Evolutionary conservation across 129 eudicot genomes (phyloP).

Genomic region (Flaveria ramosissima): DNA sequence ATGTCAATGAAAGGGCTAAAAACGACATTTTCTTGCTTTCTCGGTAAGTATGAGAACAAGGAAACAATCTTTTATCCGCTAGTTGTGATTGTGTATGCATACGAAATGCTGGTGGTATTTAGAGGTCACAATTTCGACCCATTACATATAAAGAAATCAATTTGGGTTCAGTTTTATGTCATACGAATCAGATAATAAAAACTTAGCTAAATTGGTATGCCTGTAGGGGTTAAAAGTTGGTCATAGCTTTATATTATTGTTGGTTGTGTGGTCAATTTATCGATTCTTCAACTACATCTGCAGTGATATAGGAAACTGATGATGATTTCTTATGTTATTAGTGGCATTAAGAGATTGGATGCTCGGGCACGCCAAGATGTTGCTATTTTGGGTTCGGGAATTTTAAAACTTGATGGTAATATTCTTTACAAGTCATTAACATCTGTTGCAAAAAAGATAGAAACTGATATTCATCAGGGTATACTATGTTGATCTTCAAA

Average conservation of each 20-base stretch:
- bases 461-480: conserved; percentile 14
- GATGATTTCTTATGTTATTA: conserved; percentile 34
- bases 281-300: background rate
- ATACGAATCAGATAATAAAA: background rate
- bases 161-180: background rate
- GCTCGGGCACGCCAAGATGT: conserved; percentile 98
- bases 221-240: background rate
- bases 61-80: conserved; percentile 17
- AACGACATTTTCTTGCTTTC: conserved; percentile 84
- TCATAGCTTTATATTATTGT: background rate
- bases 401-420: conserved; percentile 94
- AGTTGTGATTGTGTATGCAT: background rate
- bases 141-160: background rate
- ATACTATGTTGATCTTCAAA: conserved; percentile 10
- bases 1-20: conserved; percentile 85
- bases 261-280: background rate
- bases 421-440: conserved; percentile 12
- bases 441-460: conserved; percentile 12
- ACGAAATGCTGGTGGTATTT: conserved; percentile 1
- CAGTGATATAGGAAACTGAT: conserved; percentile 19
- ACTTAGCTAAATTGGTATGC: background rate
- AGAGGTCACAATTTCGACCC: background rate
- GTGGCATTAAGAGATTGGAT: conserved; percentile 86
- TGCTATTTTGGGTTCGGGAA: conserved; percentile 78
- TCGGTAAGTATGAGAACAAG: conserved; percentile 47